Evolutionary conservation across 352 stramenopile genomes (phyloP).

Genomic region (Phytophthora macrochlamydospora): DNA sequence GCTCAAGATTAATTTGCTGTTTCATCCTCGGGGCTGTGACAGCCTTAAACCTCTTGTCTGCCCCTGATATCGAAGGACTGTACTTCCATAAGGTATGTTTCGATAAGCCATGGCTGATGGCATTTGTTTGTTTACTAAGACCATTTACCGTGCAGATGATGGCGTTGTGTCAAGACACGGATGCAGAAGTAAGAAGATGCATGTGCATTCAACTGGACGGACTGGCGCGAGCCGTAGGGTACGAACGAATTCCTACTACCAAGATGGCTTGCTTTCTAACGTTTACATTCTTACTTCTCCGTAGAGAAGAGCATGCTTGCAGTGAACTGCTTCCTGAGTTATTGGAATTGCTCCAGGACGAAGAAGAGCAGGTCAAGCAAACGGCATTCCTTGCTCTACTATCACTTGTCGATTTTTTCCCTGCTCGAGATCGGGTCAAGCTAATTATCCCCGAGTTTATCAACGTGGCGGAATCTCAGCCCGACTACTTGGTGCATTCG

Average conservation of each 20-base stretch:
- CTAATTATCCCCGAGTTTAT: conserved; percentile 72
- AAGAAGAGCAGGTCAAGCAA: conserved; percentile 87
- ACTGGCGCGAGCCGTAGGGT: conserved; percentile 73
- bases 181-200: conserved; percentile 79
- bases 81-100: conserved; percentile 78
- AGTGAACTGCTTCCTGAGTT: conserved; percentile 73
- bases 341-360: conserved; percentile 75
- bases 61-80: conserved; percentile 78
- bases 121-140: not conserved
- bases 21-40: conserved; percentile 75
- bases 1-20: conserved; percentile 81
- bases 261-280: not conserved
- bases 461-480: conserved; percentile 55
- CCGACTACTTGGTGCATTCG: conserved; percentile 60
- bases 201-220: conserved; percentile 87
- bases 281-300: not conserved
- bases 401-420: conserved; percentile 81
- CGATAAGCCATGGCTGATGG: not conserved
- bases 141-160: conserved; percentile 65
- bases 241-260: conserved; percentile 1
- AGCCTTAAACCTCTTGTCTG: conserved; percentile 64
- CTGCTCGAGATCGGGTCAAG: conserved; percentile 55
- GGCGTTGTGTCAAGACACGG: conserved; percentile 82
- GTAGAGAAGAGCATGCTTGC: conserved; percentile 67
- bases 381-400: conserved; percentile 73